Conservation (phyloP, 2,329 filamentous ascomycete genomes). For the Phialemoniopsis sp. region DNA sequence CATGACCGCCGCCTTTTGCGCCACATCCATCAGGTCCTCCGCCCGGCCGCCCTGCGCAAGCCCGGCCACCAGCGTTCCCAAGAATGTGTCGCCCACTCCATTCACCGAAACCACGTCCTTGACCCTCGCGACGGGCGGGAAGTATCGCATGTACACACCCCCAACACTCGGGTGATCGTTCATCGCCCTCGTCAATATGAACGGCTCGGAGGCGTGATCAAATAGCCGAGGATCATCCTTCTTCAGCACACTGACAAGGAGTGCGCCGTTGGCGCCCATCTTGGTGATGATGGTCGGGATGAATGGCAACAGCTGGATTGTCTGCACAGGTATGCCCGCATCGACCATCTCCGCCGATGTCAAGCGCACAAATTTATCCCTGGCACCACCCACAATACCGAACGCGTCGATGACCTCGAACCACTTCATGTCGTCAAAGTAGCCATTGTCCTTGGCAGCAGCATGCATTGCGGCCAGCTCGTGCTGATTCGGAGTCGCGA, state of each 20-base stretch:
- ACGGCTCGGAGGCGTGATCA: slow-evolving; percentile 58
- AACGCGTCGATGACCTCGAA: slow-evolving; percentile 77
- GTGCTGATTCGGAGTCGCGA: slow-evolving; percentile 78
- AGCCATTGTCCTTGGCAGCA: slow-evolving; percentile 60
- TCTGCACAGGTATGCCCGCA: slow-evolving; percentile 74
- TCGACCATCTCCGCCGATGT: slow-evolving; percentile 67
- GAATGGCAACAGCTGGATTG: slow-evolving; percentile 80
- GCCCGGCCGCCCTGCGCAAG: slow-evolving; percentile 56
- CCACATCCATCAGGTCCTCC: slow-evolving; percentile 67
- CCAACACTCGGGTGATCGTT: slow-evolving; percentile 53
- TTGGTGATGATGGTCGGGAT: slow-evolving; percentile 84
- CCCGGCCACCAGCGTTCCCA: slow-evolving; percentile 79
- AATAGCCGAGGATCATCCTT: slow-evolving; percentile 65
- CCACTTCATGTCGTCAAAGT: slow-evolving; percentile 69
- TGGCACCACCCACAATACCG: slow-evolving; percentile 60
- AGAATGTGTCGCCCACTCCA: slow-evolving; percentile 89
- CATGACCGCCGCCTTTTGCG: slow-evolving; percentile 75
- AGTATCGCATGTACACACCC: slow-evolving; percentile 77
- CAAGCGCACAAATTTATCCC: slow-evolving; percentile 67
- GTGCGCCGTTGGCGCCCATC: slow-evolving; percentile 69
- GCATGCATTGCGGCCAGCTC: slow-evolving; percentile 79
- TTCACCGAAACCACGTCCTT: slow-evolving; percentile 83
- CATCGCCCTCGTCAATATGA: slow-evolving; percentile 64
- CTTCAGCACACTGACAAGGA: slow-evolving; percentile 68
- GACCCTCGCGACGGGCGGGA: slow-evolving; percentile 63